Base-by-base conservation (phyloP, 2,329 filamentous ascomycete genomes). In the Ascochyta lentis region DNA sequence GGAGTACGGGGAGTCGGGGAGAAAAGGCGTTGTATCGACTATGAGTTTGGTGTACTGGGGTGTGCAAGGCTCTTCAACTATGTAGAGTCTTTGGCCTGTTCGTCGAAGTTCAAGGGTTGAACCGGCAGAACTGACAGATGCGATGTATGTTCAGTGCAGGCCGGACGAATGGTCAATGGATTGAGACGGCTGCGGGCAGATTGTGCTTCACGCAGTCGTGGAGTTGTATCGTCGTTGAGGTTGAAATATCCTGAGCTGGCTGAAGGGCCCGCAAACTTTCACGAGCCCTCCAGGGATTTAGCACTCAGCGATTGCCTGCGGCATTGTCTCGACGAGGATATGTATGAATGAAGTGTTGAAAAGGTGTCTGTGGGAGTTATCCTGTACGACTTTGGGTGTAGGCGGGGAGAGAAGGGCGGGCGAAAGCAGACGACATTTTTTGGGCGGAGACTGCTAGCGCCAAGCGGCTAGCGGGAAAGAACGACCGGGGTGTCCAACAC, bases 221-320 rank as follows among this genome's bases (percentile, higher is more conserved):
- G 54, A 57, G 63, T 69, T 73, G 67, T 70, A 75, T 77, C 73
- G 72, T 77, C 75, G 74, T 73, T 64, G 71, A 76, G 73, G 83
- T 86, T 84, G 82, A 83, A 83, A 81, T 81, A 65, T 92, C 89
- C 81, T 87, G 88, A 89, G 88, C 90, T 92, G 89, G 74, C 90
- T 92, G 86, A 85, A 84, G 85, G 86, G 85, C 83, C 72, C 78
- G 78, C 76, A 72, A 75, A 71, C 72, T 68, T 74, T 51, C 62
- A 82, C 77, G 79, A 78, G 81, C 82, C 86, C 87, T 88, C 88
- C 86, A 92, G 78, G 85, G 80, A 85, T 91, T 93, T 92, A 96
- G 89, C 94, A 90, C 89, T 76, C 77, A 78, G 75, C 75, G 76
- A 78, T 72, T 67, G 77, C 77, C 77, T 77, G 76, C 67, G 76